Base-by-base conservation (phyloP, 805 yeast genomes). In the Starmerella gropengiesseri region DNA sequence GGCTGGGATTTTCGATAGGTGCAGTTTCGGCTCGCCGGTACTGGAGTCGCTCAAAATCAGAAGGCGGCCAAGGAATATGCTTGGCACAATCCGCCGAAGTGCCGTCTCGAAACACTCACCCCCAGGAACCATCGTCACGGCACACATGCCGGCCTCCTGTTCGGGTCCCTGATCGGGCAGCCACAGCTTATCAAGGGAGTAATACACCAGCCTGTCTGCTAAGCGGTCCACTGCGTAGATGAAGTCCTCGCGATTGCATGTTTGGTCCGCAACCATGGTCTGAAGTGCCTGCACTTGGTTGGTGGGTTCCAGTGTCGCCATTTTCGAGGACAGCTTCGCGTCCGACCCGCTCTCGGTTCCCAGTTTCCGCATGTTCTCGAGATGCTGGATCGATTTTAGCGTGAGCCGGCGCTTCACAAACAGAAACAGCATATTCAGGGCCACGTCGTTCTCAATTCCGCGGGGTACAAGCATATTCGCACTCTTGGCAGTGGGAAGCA, bases 11-110 rank as follows among this genome's bases (percentile, higher is more conserved):
- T 75, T 71, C 50, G 81, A 80, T n/a, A 78, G 75, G 59, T 87
- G 95, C 46, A 91, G 67, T 57, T 81, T 87, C 1, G 98, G 97
- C 62, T 89, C 97, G 7, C 97, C 97, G 0, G 97, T 87, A 18
- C 67, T 62, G 0, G 91, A 69, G 59, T 87, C 95, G 7, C 94
- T 78, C 61, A 86, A 95, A 53, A 89, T 86, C 36, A 89, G 65
- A 19, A 89, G 59, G 56, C 87, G 83, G 0, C 98, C 97, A 27
- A 85, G 69, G 9, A 75, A 70, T 11, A 84, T 77, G 39, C 78
- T 84, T 1, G 95, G 89, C 20, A 85, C 67, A 0, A 87, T 74
- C 50, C 77, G 77, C 46, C 81, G 74, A 30, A 89, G 65, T 0
- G 95, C 79, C 23, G 71, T 73, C 74, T 82, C 78, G 55, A 87